Conservation (phyloP, 169 alveolate species). For the Cryptosporidium sp. region DNA sequence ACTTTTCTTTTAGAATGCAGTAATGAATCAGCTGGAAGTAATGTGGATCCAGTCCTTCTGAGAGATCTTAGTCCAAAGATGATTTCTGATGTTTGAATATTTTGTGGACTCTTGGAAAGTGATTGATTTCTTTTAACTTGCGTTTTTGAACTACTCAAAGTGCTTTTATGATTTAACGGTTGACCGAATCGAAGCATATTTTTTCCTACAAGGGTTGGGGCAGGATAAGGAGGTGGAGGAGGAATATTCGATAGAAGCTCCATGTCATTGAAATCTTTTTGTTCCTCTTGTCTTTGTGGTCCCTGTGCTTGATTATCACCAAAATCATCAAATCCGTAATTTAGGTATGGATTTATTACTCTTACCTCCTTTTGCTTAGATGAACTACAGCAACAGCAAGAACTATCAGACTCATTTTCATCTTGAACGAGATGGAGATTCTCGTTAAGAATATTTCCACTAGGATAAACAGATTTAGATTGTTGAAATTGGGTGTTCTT, state of each 20-base stretch:
- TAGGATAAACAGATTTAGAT: background rate
- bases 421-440: background rate
- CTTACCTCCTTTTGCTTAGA: background rate
- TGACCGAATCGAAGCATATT: too few relatives aligned
- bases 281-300: too few relatives aligned
- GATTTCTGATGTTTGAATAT: background rate
- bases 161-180: too few relatives aligned
- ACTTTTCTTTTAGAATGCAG: background rate
- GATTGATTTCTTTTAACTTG: too few relatives aligned
- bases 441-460: background rate
- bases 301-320: background rate
- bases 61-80: background rate
- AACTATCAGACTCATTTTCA: background rate
- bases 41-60: background rate
- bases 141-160: too few relatives aligned
- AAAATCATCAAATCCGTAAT: background rate
- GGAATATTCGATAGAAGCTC: background rate
- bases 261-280: too few relatives aligned
- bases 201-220: background rate
- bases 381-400: background rate
- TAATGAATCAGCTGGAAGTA: background rate
- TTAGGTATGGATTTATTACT: background rate
- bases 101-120: too few relatives aligned
- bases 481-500: background rate
- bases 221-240: background rate